These are phyloP conservation scores for Triticum dicoccoides DNA, from an alignment of 176 grass and related monocot species.

Conservation along the genomic window DNA sequence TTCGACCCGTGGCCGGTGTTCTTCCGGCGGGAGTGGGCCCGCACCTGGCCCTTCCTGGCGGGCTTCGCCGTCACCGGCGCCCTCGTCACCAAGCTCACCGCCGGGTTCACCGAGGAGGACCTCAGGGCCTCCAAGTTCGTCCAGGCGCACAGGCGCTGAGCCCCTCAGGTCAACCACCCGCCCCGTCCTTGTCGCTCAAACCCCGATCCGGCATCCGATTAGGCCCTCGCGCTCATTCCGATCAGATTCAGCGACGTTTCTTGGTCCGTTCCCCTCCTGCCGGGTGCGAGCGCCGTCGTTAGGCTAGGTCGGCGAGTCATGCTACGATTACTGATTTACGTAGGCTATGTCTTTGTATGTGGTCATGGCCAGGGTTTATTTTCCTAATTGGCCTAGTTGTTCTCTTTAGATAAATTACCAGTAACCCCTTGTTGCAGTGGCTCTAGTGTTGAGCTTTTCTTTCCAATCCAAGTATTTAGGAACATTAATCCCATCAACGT, in stretches of 20 bases:
- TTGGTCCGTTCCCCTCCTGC: not conserved
- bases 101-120: constrained; percentile 64
- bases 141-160: constrained; percentile 58
- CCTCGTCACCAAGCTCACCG: constrained; percentile 65
- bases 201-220: not conserved
- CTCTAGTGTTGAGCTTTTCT: no score
- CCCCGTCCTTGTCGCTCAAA: no score
- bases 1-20: constrained; percentile 90
- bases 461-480: no score
- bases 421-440: not conserved
- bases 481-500: no score
- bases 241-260: not conserved
- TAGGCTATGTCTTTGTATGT: no score
- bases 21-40: constrained; percentile 71
- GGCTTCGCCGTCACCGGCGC: constrained; percentile 73
- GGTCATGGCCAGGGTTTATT: no score
- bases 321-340: not conserved
- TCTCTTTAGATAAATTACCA: not conserved
- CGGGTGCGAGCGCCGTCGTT: not conserved
- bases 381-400: not conserved
- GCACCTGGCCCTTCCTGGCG: constrained; percentile 78
- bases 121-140: constrained; percentile 68
- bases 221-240: not conserved
- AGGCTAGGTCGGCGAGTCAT: not conserved
- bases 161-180: no score